These are phyloP conservation scores for Echeveria elegans DNA, from an alignment of 164 flowering plant genomes.

Conservation along the genomic window DNA sequence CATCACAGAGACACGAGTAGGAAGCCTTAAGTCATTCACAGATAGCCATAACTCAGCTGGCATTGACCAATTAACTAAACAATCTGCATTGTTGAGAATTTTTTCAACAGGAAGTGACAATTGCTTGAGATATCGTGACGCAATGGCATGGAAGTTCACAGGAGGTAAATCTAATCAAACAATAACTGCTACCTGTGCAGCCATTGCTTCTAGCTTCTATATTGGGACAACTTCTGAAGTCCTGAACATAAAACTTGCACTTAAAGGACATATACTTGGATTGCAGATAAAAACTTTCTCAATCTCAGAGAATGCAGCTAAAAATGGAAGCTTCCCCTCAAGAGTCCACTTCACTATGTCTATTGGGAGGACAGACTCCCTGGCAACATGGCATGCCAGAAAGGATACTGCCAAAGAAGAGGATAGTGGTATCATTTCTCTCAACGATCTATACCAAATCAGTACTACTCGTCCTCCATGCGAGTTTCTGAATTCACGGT, in stretches of 20 bases:
- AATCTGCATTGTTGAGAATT: conserved; percentile 52
- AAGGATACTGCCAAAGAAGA: no score
- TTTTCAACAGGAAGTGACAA: conserved; percentile 52
- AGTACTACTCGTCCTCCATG: no score
- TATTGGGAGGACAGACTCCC: conserved; percentile 70
- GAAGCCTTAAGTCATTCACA: conserved; percentile 43
- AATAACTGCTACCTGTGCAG: conserved; percentile 52
- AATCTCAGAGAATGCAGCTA: conserved; percentile 55
- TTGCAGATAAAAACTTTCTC: conserved; percentile 37
- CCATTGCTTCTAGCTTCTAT: conserved; percentile 52
- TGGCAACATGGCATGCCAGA: conserved; percentile 64
- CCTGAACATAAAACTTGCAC: conserved; percentile 59
- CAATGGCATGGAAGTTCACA: conserved; percentile 62
- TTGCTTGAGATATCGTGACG: conserved; percentile 49
- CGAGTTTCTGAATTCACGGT: no score
- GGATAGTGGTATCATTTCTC: no score
- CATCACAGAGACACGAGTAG: conserved; percentile 73
- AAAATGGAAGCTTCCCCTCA: conserved; percentile 86
- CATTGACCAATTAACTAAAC: conserved; percentile 71
- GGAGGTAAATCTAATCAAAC: conserved; percentile 75
- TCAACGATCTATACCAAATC: no score
- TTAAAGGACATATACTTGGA: conserved; percentile 46
- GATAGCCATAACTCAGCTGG: conserved; percentile 78
- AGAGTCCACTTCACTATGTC: conserved; percentile 64
- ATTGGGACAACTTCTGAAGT: conserved; percentile 36